Evolutionary conservation across 768 basidiomycete species (phyloP).

Genomic region (Tylopilus sp.): DNA sequence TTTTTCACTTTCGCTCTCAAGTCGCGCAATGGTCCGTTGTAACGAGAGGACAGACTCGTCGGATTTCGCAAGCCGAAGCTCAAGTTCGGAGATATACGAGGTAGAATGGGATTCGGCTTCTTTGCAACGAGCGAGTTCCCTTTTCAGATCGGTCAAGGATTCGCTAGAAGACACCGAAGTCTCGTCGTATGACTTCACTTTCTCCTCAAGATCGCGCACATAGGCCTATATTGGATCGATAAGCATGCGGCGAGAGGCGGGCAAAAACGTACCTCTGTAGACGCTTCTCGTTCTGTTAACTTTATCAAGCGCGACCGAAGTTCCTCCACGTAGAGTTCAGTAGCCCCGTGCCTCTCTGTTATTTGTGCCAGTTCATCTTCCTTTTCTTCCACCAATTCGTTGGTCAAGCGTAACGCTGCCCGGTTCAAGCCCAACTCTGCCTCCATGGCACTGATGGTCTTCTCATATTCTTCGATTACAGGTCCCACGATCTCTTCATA

Average conservation of each 20-base stretch:
- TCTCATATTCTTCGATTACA: constrained; percentile 98
- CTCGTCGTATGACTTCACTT: constrained; percentile 84
- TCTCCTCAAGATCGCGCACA: constrained; percentile 89
- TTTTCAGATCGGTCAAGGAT: constrained; percentile 77
- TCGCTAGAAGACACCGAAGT: constrained; percentile 70
- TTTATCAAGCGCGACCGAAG: constrained; percentile 76
- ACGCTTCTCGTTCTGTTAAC: constrained; percentile 81
- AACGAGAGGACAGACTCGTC: constrained; percentile 74
- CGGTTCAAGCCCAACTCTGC: constrained; percentile 85
- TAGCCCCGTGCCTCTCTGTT: constrained; percentile 67
- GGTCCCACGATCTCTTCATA: constrained; percentile 95
- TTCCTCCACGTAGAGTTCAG: constrained; percentile 86
- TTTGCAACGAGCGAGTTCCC: constrained; percentile 75
- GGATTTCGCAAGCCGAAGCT: constrained; percentile 71
- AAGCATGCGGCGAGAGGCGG: background rate
- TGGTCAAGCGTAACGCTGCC: constrained; percentile 84
- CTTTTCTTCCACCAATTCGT: constrained; percentile 90
- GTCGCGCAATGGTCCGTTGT: constrained; percentile 64
- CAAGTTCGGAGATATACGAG: constrained; percentile 84
- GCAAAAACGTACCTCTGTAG: constrained; percentile 70
- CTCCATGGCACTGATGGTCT: constrained; percentile 93
- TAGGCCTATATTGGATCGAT: constrained; percentile 62
- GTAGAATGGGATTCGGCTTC: constrained; percentile 70
- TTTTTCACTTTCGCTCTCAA: constrained; percentile 76
- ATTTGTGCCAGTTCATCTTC: constrained; percentile 72